These are phyloP conservation scores for Erodium maritimum DNA, from an alignment of 345 rosid genomes.

Conservation along the genomic window DNA sequence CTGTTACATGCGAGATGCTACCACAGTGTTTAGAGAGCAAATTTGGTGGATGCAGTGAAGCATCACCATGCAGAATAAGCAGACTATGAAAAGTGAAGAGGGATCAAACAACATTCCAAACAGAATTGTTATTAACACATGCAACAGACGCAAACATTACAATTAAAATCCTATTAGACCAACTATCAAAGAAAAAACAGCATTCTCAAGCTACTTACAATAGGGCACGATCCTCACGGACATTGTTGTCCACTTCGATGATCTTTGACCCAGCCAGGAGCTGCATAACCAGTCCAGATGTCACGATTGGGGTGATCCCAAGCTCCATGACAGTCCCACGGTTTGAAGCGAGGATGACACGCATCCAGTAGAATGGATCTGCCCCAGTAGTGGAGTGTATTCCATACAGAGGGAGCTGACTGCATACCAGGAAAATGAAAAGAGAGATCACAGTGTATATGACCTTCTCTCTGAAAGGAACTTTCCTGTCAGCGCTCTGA, in stretches of 20 bases:
- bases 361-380: conserved; percentile 79
- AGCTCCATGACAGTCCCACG: conserved; percentile 82
- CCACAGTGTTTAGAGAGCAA: no score
- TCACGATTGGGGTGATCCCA: conserved; percentile 70
- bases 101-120: no score
- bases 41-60: no score
- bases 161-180: no score
- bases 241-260: conserved; percentile 70
- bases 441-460: conserved; percentile 68
- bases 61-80: no score
- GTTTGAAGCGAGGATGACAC: conserved; percentile 65
- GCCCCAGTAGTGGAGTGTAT: conserved; percentile 73
- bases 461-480: conserved; percentile 77
- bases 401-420: conserved; percentile 70
- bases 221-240: conserved; percentile 59
- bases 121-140: no score
- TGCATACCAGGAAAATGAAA: conserved; percentile 63
- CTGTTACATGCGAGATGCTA: no score
- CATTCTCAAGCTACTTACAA: conserved; percentile 29
- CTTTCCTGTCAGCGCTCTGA: conserved; percentile 67
- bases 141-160: no score
- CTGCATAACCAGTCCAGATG: conserved; percentile 71
- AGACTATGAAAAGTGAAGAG: no score
- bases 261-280: conserved; percentile 71
- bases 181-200: not conserved